Evolutionary conservation across 169 alveolate species (phyloP), one percentile per base, ranked within the genome.

Genomic region (Theileria annulata): DNA sequence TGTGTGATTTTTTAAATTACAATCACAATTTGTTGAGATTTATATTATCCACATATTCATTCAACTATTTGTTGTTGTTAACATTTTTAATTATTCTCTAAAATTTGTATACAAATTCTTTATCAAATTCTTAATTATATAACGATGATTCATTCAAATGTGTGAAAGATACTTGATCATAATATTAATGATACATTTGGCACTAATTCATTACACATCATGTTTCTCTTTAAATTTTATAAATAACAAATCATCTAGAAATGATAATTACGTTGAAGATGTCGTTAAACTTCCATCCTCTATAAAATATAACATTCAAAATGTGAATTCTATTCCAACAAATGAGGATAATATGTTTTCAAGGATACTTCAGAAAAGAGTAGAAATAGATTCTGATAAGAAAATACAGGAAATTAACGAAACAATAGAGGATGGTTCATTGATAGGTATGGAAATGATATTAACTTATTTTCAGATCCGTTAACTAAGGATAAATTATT

Each of bases 271-370:
- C 4, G 47, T 21, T 48, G 75, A 67, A 10, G 75, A 67, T 67
- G 21, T 27, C 8, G 60, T 71, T 13, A 56, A 19, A 10, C 28
- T 71, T 2, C 79, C 79, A 13, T 58, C 79, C 9, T 56, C 79
- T 9, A 17, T 48, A 10, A 35, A 10, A 8, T 51, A 58, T 27
- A 33, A 71, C 19, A n/a, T 21, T 21, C 21, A 23, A 17, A 35
- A 35, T 27, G 59, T 71, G 2, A 3, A 51, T 8, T n/a, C 68
- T 19, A 60, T 82, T 2, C 88, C 88, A 9, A 82, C 88, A 31
- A 82, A 75, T 64, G 88, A 82, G 80, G 88, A 82, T 49, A 68
- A 75, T 62, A 58, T 72, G 30, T 28, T 82, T 17, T 8, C 48
- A 2, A n/a, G 31, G n/a, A 77, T 66, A 0, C 54, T 42, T 33